A percentile compares a stretch with the other conserved stretches of the same genome.
Conservation (phyloP, 352 stramenopile genomes). For the Globisporangium heterothallicum region DNA sequence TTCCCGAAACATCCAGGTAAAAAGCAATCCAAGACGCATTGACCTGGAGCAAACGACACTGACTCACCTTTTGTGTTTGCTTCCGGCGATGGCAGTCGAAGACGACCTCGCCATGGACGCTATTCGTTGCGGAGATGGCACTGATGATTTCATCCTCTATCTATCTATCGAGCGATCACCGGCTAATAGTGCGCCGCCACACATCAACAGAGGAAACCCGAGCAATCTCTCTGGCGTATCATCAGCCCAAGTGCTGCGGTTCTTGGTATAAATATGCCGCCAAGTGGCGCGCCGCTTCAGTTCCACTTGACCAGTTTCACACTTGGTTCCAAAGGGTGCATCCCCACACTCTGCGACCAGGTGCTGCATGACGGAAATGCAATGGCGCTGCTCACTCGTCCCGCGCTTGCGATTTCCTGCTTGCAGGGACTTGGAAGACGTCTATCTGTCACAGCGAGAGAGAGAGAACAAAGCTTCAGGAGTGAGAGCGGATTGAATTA, state of each 20-base stretch:
- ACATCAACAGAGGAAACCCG: no score
- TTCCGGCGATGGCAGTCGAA: background rate
- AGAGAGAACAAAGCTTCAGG: no score
- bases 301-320: slow-evolving; percentile 5
- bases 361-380: no score
- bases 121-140: background rate
- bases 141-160: background rate
- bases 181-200: no score
- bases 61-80: background rate
- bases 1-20: no score
- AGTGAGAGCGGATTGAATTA: background rate
- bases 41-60: no score
- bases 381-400: no score
- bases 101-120: background rate
- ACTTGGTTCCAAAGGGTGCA: background rate
- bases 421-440: no score
- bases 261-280: slow-evolving; percentile 5
- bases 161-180: background rate
- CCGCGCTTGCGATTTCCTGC: no score
- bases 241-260: no score
- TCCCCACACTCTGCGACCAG: no score
- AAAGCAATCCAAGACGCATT: background rate
- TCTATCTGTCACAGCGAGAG: background rate
- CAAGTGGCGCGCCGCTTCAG: slow-evolving; percentile 8
- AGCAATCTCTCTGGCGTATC: no score